These are phyloP conservation scores for Penicillium hesseltinei DNA, from an alignment of 2,329 filamentous ascomycete species.

Conservation along the genomic window DNA sequence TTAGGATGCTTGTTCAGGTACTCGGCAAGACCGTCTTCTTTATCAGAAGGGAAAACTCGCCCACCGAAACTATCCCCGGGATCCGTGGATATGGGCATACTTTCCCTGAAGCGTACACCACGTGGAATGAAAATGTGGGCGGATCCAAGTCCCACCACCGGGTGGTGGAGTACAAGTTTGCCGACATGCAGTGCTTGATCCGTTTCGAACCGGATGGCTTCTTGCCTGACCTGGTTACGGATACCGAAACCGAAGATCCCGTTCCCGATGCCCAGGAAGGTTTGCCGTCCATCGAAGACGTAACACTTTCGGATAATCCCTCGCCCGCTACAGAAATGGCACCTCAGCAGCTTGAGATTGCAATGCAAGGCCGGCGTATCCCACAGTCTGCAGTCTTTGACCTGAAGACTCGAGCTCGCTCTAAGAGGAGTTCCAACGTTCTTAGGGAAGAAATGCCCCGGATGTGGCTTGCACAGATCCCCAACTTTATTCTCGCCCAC, in stretches of 20 bases:
- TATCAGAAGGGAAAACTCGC: constrained; percentile 60
- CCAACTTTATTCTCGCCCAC: constrained; percentile 53
- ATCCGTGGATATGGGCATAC: constrained; percentile 63
- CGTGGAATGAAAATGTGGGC: constrained; percentile 56
- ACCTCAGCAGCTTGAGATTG: constrained; percentile 19
- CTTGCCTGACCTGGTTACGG: constrained; percentile 22
- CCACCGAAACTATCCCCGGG: constrained; percentile 55
- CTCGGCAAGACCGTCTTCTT: constrained; percentile 62
- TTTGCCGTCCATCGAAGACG: constrained; percentile 3
- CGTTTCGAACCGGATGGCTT: constrained; percentile 62
- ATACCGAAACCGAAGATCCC: neutral
- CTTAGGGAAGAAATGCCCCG: constrained; percentile 45
- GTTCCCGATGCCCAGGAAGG: neutral
- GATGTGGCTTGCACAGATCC: constrained; percentile 53
- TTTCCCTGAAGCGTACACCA: constrained; percentile 66
- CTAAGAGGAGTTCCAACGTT: constrained; percentile 33
- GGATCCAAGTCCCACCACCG: constrained; percentile 63
- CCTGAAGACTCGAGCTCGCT: constrained; percentile 50
- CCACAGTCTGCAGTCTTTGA: constrained; percentile 51
- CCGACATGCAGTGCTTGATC: constrained; percentile 51
- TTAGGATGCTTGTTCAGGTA: constrained; percentile 59
- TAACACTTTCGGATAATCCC: neutral
- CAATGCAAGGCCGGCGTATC: constrained; percentile 26
- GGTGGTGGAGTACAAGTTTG: constrained; percentile 59
- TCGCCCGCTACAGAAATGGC: neutral